Evolutionary conservation across 2,329 filamentous ascomycete genomes (phyloP).

Genomic region (Myrmaecium sp.): DNA sequence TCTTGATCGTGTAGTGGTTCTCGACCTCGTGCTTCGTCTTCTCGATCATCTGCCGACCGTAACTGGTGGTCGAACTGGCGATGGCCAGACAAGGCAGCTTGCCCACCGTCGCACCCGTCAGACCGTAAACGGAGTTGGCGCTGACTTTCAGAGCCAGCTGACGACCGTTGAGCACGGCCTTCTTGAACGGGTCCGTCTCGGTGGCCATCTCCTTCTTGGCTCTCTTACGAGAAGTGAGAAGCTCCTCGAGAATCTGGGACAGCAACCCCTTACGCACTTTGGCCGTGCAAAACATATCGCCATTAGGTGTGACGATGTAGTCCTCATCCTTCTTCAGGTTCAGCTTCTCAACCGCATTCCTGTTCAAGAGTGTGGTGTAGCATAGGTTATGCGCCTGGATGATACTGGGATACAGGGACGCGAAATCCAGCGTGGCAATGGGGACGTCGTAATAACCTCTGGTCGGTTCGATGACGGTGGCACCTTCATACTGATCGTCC

Average conservation of each 20-base stretch:
- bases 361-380: conserved; percentile 84
- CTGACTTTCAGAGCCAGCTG: conserved; percentile 92
- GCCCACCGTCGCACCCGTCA: conserved; percentile 89
- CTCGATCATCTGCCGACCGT: conserved; percentile 97
- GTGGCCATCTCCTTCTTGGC: conserved; percentile 79
- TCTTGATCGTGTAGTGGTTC: conserved; percentile 72
- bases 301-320: conserved; percentile 91
- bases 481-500: conserved; percentile 91
- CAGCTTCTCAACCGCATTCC: conserved; percentile 58
- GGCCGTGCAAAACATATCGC: conserved; percentile 76
- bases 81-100: conserved; percentile 91
- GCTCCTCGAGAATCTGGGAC: conserved; percentile 87
- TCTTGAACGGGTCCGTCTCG: conserved; percentile 93
- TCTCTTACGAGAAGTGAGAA: conserved; percentile 80
- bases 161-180: conserved; percentile 92
- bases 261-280: conserved; percentile 84
- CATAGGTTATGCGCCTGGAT: conserved; percentile 98
- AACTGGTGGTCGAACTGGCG: conserved; percentile 91
- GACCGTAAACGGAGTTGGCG: conserved; percentile 93
- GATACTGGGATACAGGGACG: conserved; percentile 94
- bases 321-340: conserved; percentile 74
- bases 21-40: conserved; percentile 95
- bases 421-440: conserved; percentile 94
- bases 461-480: conserved; percentile 90
- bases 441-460: conserved; percentile 90